Evolutionary conservation across 768 basidiomycete species (phyloP).

Genomic region (Suillus hirtellus): DNA sequence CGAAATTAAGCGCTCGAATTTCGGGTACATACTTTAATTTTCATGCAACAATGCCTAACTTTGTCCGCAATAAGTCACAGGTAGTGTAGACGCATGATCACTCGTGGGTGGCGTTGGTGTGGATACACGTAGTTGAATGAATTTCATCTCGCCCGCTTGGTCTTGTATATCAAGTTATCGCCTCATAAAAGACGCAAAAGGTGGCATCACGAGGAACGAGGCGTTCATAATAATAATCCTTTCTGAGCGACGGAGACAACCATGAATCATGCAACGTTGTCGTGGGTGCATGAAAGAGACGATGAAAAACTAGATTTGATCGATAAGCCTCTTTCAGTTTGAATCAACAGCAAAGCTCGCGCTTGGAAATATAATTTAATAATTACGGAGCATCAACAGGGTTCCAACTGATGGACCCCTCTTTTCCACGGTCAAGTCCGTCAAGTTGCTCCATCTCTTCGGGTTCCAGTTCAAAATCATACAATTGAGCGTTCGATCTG

Average conservation of each 20-base stretch:
- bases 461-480: slow-evolving; percentile 65
- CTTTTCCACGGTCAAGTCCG: slow-evolving; percentile 67
- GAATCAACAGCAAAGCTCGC: not conserved
- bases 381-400: slow-evolving; percentile 55
- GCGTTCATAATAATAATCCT: not conserved
- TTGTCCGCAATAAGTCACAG: not conserved
- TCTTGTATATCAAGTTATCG: not conserved
- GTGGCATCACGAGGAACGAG: not conserved
- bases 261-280: not conserved
- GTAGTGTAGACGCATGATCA: not conserved
- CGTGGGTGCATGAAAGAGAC: not conserved
- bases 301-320: not conserved
- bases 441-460: slow-evolving; percentile 71
- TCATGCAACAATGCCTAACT: not conserved
- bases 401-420: slow-evolving; percentile 83
- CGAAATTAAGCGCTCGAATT: not conserved
- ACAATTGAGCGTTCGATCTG: slow-evolving; percentile 69
- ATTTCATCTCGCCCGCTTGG: slow-evolving; percentile 1
- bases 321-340: slow-evolving; percentile 3
- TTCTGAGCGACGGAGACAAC: not conserved
- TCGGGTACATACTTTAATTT: not conserved
- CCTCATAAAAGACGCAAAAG: not conserved
- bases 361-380: not conserved
- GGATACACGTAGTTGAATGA: not conserved
- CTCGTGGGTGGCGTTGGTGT: not conserved